Conservation (phyloP, 371 early-diverging fungal genomes). For the Lichtheimia ramosa region DNA sequence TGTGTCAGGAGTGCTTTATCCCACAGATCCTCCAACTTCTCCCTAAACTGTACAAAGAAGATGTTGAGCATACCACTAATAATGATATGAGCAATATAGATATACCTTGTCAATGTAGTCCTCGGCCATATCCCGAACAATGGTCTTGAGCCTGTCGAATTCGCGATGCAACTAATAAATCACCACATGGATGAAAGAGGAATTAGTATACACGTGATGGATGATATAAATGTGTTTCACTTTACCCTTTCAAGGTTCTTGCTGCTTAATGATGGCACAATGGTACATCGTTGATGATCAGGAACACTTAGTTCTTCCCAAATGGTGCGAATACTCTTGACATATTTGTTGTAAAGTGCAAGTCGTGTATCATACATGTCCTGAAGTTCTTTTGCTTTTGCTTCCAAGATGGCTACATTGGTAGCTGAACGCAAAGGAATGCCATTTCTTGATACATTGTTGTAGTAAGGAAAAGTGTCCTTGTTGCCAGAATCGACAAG, state of each 20-base stretch:
- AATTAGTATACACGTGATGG: neutral
- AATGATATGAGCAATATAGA: neutral
- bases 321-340: conserved; percentile 17
- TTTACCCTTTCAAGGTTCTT: conserved; percentile 17
- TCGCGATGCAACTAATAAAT: conserved; percentile 16
- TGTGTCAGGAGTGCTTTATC: conserved; percentile 49
- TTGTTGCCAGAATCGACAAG: no score
- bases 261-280: conserved; percentile 10
- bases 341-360: conserved; percentile 14
- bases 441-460: neutral
- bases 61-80: neutral
- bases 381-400: conserved; percentile 9
- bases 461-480: neutral
- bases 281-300: conserved; percentile 5
- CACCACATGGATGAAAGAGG: neutral
- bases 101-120: conserved; percentile 41
- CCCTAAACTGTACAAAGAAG: conserved; percentile 25
- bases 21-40: conserved; percentile 35
- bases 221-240: neutral
- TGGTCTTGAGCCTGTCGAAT: conserved; percentile 27
- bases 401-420: neutral
- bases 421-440: conserved; percentile 6
- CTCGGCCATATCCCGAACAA: conserved; percentile 30
- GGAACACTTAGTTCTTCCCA: conserved; percentile 23
- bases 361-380: conserved; percentile 10